phyloP scores from a whole-genome alignment of 176 grass and related monocot species.

The Alopecurus myosuroides region DNA sequence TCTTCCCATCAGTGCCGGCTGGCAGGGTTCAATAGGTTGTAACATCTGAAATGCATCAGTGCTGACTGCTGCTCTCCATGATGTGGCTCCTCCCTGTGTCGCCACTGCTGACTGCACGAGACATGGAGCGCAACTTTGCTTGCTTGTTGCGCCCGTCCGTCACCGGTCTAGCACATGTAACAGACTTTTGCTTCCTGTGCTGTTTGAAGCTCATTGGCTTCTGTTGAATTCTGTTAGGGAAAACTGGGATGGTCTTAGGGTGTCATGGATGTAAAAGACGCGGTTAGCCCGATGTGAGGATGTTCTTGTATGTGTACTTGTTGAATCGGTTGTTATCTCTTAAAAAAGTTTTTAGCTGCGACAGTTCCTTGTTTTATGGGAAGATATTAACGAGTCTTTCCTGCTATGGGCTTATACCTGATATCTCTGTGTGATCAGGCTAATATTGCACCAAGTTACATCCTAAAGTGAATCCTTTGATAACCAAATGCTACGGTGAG shows the following conservation, averaged over 20 bases:
- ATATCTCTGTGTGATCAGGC: neutral
- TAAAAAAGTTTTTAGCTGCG: neutral
- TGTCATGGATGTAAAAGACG: slow-evolving; percentile 26
- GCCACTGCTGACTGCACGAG: slow-evolving; percentile 29
- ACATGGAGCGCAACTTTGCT: slow-evolving; percentile 9
- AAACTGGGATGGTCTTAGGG: neutral
- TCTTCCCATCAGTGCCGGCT: neutral
- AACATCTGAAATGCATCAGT: neutral
- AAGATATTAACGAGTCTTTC: neutral
- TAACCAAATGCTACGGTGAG: no score
- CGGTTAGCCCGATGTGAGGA: neutral
- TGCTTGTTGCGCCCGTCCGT: neutral
- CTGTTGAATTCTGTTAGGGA: slow-evolving; percentile 33
- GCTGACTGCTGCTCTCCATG: neutral
- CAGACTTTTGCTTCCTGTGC: neutral
- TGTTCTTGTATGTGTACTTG: slow-evolving; percentile 29
- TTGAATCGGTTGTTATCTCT: neutral
- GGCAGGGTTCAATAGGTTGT: slow-evolving; percentile 8
- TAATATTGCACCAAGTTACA: no score
- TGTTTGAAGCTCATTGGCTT: slow-evolving; percentile 50
- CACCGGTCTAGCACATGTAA: slow-evolving; percentile 32
- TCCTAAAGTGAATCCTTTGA: no score
- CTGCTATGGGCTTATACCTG: neutral
- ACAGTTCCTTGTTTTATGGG: neutral
- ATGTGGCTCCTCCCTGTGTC: no score